Base-by-base conservation (phyloP, 257 asterid species). In the Galeopsis tetrahit region DNA sequence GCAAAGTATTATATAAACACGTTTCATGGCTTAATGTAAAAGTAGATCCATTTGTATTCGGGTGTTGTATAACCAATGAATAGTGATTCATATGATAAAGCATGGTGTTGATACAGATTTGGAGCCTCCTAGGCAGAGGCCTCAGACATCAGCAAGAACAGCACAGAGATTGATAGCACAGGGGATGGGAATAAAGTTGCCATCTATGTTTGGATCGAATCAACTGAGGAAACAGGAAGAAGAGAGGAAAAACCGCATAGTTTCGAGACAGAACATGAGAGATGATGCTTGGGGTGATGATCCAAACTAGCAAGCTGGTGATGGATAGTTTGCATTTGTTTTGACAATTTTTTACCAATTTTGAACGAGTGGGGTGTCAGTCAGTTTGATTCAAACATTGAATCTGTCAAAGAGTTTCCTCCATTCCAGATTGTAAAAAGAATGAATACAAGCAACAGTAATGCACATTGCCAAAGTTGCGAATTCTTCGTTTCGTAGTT, bases 261-360 rank as follows among this genome's bases (percentile, higher is more conserved):
- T 79, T 62, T 85, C 91, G 1, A 88, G 98, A 72, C 96, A 89
- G 56, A 80, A 71, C 51, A 69, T 85, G 97, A 90, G 85, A 81
- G 88, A 89, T 55, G 96, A 91, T 69, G 99, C 99, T 59, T 94
- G 99, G 98, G 96, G 99, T 14, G 90, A 80, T 21, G 90, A 86
- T 68, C 78, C 57, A 62, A 77, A 77, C 57, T 82, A 80, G 66
- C 2, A 51, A 70, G 28, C 28, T 21, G 28, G 28, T 21, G 28
- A 21, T 21, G 28, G 28, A 21, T 21, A 21, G 28, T 21, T 21
- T 21, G 28, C 28, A 42, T 53, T 42, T 61, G 10, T 17, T 11
- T 60, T 8, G 2, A 9, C 1, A 48, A n/a, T 33, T 44, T 71
- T 46, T 71, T 10, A 64, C 68, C 55, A 6, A 35, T 8, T 40